phyloP scores from a whole-genome alignment of 495 filamentous ascomycete species.

The Rusavskia elegans region DNA sequence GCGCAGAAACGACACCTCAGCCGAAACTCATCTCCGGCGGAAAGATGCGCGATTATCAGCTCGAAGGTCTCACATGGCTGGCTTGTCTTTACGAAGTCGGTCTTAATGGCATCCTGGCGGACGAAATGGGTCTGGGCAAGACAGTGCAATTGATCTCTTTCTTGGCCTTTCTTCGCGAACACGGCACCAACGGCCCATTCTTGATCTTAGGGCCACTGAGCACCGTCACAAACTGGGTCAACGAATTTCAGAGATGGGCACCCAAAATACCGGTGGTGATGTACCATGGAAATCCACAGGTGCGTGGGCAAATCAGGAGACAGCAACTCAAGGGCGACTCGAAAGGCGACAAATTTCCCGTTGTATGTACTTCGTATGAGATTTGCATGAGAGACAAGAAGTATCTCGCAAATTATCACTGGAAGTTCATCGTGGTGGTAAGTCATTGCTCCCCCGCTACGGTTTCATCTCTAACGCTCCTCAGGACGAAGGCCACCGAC shows the following conservation, averaged over 20 bases:
- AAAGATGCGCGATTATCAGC: constrained; percentile 82
- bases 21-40: constrained; percentile 74
- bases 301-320: constrained; percentile 55
- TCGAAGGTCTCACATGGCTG: constrained; percentile 91
- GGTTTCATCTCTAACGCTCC: constrained; percentile 1
- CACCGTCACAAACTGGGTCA: constrained; percentile 91
- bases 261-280: constrained; percentile 72
- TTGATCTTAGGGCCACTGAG: constrained; percentile 80
- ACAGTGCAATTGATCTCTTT: constrained; percentile 89
- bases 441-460: constrained; percentile 14
- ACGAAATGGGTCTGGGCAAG: constrained; percentile 97
- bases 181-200: constrained; percentile 75
- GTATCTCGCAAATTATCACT: constrained; percentile 61
- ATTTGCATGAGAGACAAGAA: constrained; percentile 86
- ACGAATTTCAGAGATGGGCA: constrained; percentile 82
- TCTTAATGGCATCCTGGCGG: constrained; percentile 84
- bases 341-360: constrained; percentile 56
- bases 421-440: constrained; percentile 94
- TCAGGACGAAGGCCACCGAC: constrained; percentile 84
- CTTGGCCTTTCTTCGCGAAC: constrained; percentile 75
- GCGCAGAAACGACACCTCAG: constrained; percentile 28
- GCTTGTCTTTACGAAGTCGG: constrained; percentile 78
- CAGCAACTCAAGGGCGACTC: constrained; percentile 38
- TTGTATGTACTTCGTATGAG: constrained; percentile 88
- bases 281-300: constrained; percentile 70